These are phyloP conservation scores for Neurospora sp. DNA, from an alignment of 495 filamentous ascomycete genomes.

Conservation along the genomic window DNA sequence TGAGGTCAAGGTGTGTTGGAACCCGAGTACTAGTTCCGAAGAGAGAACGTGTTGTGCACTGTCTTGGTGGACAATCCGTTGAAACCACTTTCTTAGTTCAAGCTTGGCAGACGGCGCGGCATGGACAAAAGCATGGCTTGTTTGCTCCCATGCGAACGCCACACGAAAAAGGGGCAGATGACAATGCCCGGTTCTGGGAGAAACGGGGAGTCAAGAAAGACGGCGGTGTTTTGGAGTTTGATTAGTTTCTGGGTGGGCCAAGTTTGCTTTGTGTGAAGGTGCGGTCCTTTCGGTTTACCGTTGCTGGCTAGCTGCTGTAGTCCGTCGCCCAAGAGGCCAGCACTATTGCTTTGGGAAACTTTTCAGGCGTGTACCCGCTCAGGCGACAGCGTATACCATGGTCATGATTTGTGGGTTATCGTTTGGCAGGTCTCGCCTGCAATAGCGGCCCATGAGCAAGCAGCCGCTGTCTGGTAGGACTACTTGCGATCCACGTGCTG, in stretches of 20 bases:
- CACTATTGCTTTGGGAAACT: background rate
- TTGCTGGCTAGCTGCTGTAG: background rate
- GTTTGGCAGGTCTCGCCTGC: conserved; percentile 2
- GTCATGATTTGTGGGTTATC: background rate
- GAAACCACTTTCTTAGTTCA: background rate
- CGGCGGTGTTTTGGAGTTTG: background rate
- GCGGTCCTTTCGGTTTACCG: background rate
- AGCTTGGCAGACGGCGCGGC: background rate
- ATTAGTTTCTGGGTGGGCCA: background rate
- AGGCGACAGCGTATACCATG: background rate
- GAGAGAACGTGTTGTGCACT: background rate
- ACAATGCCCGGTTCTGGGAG: background rate
- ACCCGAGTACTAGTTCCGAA: background rate
- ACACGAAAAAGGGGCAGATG: background rate
- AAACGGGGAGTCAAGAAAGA: background rate
- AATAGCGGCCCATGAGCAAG: conserved; percentile 10
- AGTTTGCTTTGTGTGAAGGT: background rate
- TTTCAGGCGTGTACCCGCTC: background rate
- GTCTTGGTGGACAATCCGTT: background rate
- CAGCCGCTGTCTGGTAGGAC: conserved; percentile 9
- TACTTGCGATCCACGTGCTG: conserved; percentile 13
- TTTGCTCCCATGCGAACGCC: background rate
- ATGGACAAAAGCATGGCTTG: background rate
- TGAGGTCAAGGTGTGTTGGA: background rate
- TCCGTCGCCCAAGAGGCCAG: background rate